Base-by-base conservation (phyloP, 371 early-diverging fungal species). In the Syncephalastrum sp. region DNA sequence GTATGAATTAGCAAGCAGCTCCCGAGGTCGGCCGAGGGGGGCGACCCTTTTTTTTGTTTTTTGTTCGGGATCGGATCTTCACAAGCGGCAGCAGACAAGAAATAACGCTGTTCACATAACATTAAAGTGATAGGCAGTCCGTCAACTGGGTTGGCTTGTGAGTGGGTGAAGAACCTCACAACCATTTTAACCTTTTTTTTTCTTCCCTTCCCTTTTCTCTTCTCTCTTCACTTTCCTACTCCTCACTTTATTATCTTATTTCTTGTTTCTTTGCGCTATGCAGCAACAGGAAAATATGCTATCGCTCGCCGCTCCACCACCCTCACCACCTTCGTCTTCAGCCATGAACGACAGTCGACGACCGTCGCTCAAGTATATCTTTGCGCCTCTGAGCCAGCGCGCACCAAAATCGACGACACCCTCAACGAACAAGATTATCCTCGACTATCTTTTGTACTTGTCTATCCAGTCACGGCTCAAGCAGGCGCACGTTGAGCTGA, bases 401-500 rank as follows among this genome's bases (percentile, higher is more conserved):
- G 47, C 50, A 7, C 59, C 59, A 5, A 27, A 56, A n/a, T 42
- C 70, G 0, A 56, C 72, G 10, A 65, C 77, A 0, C 69, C 76
- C 10, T 75, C 84, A 7, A 85, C 85, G 5, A 82, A 82, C 53
- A 82, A 82, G 55, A 77, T 82, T 42, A 85, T 85, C 60, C 61
- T 85, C 41, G 83, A 85, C 62, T 83, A 85, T 50, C 68, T 82
- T 45, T 71, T 85, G 47, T 82, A 79, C 59, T 65, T 82, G 7
- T 85, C 85, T 5, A 85, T 82, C 52, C 83, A 82, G 61, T 82
- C 85, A 19, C 69, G 83, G 47, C 68, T 82, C 38, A 74, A 76
- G 54, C 82, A 79, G 45, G 76, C 80, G 4, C 72, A 79, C 56
- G 68, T 79, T 3, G 80, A 79, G 24, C 51, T 79, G 14, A 55